Evolutionary conservation across 129 eudicot genomes (phyloP), one percentile per base, ranked within the genome.

Genomic region (Cynara cardunculus): DNA sequence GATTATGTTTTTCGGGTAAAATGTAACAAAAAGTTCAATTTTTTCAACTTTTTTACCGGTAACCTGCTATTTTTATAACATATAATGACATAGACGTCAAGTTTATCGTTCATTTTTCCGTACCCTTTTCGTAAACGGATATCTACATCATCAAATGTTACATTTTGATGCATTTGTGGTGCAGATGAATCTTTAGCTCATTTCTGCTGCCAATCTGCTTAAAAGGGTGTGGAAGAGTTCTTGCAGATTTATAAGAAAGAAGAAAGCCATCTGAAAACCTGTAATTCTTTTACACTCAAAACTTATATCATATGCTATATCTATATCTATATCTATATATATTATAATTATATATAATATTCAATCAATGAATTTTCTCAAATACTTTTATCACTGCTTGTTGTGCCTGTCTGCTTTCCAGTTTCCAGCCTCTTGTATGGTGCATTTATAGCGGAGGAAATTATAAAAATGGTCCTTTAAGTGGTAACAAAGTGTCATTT

Each of bases 191-290:
- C 69, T 62, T 62, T 24, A 62, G 12, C 27, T 62, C 28, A 62
- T 24, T 32, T 62, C 69, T 21, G 27, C 69, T 62, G 69, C 69
- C 69, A 62, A 62, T 62, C 69, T 62, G 28, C 8, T 62, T 62
- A 25, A 8, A 61, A 24, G 69, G 69, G 69, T 62, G 69, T 62
- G 26, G 69, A 62, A 62, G 69, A 21, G 69, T 62, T 62, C 14
- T 62, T 73, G 78, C 37, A 73, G 66, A 44, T 75, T 56, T 69
- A 74, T 74, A 19, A 46, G 41, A 53, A 22, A 31, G 72, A 21
- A 62, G 28, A 62, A 76, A 61, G 35, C 22, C 59, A 61, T 76
- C 14, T 62, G 72, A 14, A 62, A 66, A 61, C 21, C 35, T 76
- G 80, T 75, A 12, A 53, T 75, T 53, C 32, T 56, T 75, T 75